These are phyloP conservation scores for Ascochyta viciae-villosae DNA, from an alignment of 2,329 filamentous ascomycete species.

Conservation along the genomic window DNA sequence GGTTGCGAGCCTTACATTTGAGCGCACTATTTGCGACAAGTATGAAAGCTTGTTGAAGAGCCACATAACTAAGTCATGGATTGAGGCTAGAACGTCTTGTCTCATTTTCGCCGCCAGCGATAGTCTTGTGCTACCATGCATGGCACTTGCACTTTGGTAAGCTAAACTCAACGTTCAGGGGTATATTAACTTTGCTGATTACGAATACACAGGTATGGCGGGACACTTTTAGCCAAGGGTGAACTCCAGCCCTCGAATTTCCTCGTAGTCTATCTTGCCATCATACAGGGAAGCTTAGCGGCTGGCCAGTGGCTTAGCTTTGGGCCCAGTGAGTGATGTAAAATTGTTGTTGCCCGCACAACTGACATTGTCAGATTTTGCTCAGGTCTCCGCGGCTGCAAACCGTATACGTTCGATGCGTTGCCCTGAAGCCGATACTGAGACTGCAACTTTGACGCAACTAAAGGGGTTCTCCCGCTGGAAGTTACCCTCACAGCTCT, in stretches of 20 bases:
- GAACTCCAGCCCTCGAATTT: constrained; percentile 28
- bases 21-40: constrained; percentile 75
- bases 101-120: constrained; percentile 46
- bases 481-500: constrained; percentile 10
- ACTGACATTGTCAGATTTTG: constrained; percentile 27
- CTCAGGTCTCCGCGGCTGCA: constrained; percentile 32
- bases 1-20: constrained; percentile 87
- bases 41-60: constrained; percentile 74
- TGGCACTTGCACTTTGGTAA: constrained; percentile 42
- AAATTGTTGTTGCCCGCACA: background rate
- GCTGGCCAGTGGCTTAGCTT: constrained; percentile 39
- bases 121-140: constrained; percentile 68
- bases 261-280: constrained; percentile 36
- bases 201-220: constrained; percentile 30
- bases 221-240: constrained; percentile 23
- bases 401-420: constrained; percentile 30
- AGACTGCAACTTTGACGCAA: background rate
- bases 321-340: constrained; percentile 30
- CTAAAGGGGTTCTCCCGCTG: constrained; percentile 13
- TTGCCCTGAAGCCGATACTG: constrained; percentile 4
- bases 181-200: background rate
- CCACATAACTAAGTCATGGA: constrained; percentile 72
- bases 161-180: background rate
- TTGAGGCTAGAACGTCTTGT: constrained; percentile 64
- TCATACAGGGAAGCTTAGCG: constrained; percentile 36